phyloP scores from a whole-genome alignment of 1,139 yeast genomes.

The Candida pseudoviswanathii region DNA sequence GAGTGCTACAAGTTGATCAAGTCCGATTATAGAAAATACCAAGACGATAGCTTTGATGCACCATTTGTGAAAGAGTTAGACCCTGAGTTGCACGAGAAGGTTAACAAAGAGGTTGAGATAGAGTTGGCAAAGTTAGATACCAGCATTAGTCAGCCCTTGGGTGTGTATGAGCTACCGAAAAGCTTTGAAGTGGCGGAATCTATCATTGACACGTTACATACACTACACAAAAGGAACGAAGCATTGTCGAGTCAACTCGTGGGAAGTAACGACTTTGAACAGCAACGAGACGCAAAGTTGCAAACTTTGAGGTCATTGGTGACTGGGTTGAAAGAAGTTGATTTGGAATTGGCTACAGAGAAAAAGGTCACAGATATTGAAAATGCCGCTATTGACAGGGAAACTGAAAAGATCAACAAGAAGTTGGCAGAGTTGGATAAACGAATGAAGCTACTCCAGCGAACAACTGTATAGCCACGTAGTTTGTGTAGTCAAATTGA shows the following conservation, averaged over 20 bases:
- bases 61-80: conserved; percentile 43
- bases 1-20: conserved; percentile 43
- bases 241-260: neutral
- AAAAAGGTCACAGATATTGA: neutral
- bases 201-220: conserved; percentile 11
- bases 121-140: conserved; percentile 18
- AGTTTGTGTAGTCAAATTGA: neutral
- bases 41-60: conserved; percentile 23
- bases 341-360: conserved; percentile 5
- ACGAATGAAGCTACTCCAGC: neutral
- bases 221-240: conserved; percentile 7
- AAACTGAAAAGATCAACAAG: neutral
- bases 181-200: conserved; percentile 9
- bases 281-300: neutral
- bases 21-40: conserved; percentile 49
- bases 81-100: conserved; percentile 29
- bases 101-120: conserved; percentile 30
- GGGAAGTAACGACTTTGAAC: neutral
- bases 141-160: neutral
- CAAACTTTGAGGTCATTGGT: neutral
- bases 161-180: conserved; percentile 9
- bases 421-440: neutral
- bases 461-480: neutral
- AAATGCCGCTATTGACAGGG: neutral
- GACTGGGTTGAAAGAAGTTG: conserved; percentile 5